Conservation (phyloP, 2,329 filamentous ascomycete species). For the Cadophora sp. region DNA sequence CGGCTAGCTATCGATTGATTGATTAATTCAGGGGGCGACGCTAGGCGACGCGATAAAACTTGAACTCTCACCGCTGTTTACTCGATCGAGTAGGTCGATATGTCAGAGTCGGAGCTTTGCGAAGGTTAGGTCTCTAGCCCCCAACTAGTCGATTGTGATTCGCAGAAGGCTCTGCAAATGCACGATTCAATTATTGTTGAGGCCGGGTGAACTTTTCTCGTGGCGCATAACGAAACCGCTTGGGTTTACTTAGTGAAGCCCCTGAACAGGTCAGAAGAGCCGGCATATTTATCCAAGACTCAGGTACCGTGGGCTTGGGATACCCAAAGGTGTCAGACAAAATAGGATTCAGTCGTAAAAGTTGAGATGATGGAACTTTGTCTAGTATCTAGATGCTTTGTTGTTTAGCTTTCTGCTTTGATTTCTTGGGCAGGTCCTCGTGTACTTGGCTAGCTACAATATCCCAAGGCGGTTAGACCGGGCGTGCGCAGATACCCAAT, state of each 20-base stretch:
- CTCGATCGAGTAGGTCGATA: not conserved
- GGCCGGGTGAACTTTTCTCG: not conserved
- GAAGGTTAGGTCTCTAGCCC: not conserved
- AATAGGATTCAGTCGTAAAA: not conserved
- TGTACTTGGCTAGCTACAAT: conserved; percentile 1
- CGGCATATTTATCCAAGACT: conserved; percentile 11
- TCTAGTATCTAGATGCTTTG: not conserved
- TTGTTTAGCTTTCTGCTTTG: not conserved
- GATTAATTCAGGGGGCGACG: not conserved
- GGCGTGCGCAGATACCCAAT: not conserved
- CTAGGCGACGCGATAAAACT: not conserved
- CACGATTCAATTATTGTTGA: not conserved
- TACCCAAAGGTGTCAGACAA: not conserved
- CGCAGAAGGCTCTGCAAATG: conserved; percentile 6
- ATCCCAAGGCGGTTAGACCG: not conserved
- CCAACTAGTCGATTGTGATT: conserved; percentile 10
- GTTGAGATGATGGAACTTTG: not conserved
- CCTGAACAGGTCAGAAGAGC: conserved; percentile 1
- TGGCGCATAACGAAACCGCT: conserved; percentile 9
- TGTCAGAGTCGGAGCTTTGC: conserved; percentile 3
- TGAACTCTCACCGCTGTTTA: conserved; percentile 7
- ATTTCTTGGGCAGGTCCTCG: not conserved
- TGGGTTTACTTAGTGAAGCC: conserved; percentile 3
- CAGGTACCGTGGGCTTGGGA: conserved; percentile 9
- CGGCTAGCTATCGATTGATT: conserved; percentile 1